Conservation (phyloP, 2,329 filamentous ascomycete genomes). For the Dothideomycetes sp. region DNA sequence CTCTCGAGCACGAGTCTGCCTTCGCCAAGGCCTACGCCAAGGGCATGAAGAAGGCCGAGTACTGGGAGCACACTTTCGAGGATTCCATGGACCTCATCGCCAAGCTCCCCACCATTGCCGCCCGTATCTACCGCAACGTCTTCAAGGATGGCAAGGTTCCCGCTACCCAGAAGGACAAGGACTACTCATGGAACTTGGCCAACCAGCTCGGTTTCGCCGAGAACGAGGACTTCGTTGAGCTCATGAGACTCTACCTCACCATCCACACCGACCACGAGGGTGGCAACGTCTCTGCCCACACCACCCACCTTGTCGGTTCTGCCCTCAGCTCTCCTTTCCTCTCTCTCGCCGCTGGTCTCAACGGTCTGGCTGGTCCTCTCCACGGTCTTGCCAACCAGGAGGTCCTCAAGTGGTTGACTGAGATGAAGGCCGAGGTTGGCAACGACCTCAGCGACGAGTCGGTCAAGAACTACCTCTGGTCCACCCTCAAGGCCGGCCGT, state of each 20-base stretch:
- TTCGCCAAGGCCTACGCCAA: conserved; percentile 99
- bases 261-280: conserved; percentile 99
- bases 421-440: conserved; percentile 95
- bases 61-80: conserved; percentile 99
- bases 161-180: conserved; percentile 94
- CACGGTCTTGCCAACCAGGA: conserved; percentile 99
- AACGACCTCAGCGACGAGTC: conserved; percentile 92
- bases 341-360: conserved; percentile 89
- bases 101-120: conserved; percentile 95
- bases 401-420: conserved; percentile 95
- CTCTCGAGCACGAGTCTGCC: conserved; percentile 94
- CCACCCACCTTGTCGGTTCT: conserved; percentile 93
- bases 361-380: conserved; percentile 94
- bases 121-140: conserved; percentile 99
- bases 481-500: conserved; percentile 87
- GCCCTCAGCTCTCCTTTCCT: conserved; percentile 97
- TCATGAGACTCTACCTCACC: conserved; percentile 97
- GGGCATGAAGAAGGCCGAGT: conserved; percentile 98
- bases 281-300: conserved; percentile 97
- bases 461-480: conserved; percentile 98
- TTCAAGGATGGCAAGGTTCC: conserved; percentile 99
- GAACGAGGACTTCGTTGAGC: conserved; percentile 94
- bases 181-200: conserved; percentile 98
- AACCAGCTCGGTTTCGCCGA: conserved; percentile 96
- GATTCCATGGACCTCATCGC: conserved; percentile 99